Conservation (phyloP, 495 filamentous ascomycete species). For the Lasiosphaeria ovina region DNA sequence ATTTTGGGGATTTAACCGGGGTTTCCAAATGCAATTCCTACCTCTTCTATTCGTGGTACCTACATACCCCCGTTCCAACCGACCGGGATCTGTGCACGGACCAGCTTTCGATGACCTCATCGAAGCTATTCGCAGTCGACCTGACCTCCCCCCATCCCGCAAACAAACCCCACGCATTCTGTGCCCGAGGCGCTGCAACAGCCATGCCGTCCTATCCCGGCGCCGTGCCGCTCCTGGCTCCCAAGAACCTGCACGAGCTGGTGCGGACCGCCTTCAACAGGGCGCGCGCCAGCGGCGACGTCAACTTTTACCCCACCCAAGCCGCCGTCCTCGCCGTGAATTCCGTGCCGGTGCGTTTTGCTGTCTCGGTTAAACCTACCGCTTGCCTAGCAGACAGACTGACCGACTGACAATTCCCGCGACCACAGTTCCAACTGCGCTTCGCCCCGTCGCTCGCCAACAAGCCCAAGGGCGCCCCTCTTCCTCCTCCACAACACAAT, state of each 20-base stretch:
- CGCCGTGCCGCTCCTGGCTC: conserved; percentile 24
- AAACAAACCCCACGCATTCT: not conserved
- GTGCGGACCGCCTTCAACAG: conserved; percentile 54
- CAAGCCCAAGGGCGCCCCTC: conserved; percentile 59
- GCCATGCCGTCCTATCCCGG: conserved; percentile 12
- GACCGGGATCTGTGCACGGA: conserved; percentile 20
- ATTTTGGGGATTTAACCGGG: too few species aligned
- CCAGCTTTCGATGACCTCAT: conserved; percentile 32
- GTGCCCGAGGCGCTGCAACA: not conserved
- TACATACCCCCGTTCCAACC: too few species aligned
- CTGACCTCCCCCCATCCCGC: not conserved
- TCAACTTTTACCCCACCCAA: conserved; percentile 61
- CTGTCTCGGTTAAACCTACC: not conserved
- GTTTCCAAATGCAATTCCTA: too few species aligned
- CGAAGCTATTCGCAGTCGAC: conserved; percentile 28
- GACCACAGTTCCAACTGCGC: conserved; percentile 63
- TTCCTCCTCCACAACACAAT: conserved; percentile 6
- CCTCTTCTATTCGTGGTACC: too few species aligned
- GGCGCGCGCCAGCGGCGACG: conserved; percentile 52
- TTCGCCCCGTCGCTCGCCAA: conserved; percentile 74
- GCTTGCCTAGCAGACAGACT: not conserved
- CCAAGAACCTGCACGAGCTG: conserved; percentile 47
- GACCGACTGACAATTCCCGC: too few species aligned
- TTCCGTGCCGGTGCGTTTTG: conserved; percentile 51
- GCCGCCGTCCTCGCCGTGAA: conserved; percentile 52